phyloP scores from a whole-genome alignment of 176 grass and related monocot genomes.

The Carex myosuroides region DNA sequence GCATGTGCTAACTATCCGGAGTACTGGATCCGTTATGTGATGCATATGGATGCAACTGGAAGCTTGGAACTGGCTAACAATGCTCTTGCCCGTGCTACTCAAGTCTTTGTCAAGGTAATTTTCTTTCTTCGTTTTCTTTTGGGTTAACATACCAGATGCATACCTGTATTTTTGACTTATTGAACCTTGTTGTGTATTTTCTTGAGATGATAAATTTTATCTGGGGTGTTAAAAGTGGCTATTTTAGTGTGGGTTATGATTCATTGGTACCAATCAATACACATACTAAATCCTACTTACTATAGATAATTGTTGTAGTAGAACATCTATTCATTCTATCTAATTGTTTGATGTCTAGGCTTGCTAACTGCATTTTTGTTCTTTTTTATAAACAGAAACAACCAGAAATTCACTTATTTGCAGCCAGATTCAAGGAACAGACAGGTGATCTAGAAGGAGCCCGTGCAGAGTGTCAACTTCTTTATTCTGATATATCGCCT shows the following conservation, averaged over 20 bases:
- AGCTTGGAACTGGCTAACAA: constrained; percentile 94
- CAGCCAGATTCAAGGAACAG: constrained; percentile 80
- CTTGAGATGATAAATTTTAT: background rate
- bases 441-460: constrained; percentile 70
- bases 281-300: background rate
- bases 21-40: constrained; percentile 95
- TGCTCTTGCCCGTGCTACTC: constrained; percentile 89
- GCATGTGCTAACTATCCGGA: constrained; percentile 93
- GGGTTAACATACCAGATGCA: background rate
- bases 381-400: constrained; percentile 71
- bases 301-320: background rate
- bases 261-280: background rate
- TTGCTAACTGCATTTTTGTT: constrained; percentile 10
- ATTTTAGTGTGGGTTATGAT: background rate
- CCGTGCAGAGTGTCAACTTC: constrained; percentile 65
- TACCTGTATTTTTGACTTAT: background rate
- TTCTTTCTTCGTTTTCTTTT: background rate
- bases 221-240: background rate
- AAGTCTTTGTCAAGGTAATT: constrained; percentile 97
- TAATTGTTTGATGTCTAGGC: background rate
- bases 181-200: background rate
- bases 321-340: background rate
- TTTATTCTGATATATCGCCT: constrained; percentile 75
- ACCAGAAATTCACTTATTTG: constrained; percentile 90
- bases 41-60: constrained; percentile 78